A percentile compares a stretch with the other conserved stretches of the same genome.
Evolutionary conservation across 208 protist species (phyloP).

Genomic region (Borovskyia barvae): DNA sequence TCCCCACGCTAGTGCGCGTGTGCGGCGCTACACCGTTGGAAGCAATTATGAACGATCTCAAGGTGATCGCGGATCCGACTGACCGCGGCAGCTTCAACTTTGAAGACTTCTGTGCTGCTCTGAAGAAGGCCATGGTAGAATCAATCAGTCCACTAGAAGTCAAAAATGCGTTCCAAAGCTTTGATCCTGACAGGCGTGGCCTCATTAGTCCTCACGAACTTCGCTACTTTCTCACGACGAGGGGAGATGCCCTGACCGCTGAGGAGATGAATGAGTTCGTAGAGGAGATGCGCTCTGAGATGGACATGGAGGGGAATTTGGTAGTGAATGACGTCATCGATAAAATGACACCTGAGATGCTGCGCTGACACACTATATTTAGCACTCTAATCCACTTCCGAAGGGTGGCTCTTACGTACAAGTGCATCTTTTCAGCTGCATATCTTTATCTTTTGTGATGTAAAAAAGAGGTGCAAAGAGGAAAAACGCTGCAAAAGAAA

Average conservation of each 20-base stretch:
- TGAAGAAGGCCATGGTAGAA: slow-evolving; percentile 58
- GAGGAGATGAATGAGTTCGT: slow-evolving; percentile 92
- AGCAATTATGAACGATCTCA: slow-evolving; percentile 50
- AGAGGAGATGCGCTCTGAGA: slow-evolving; percentile 79
- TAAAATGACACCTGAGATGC: slow-evolving; percentile 85
- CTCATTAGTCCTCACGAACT: slow-evolving; percentile 92
- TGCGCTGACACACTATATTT: slow-evolving; percentile 35
- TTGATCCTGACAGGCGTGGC: slow-evolving; percentile 93
- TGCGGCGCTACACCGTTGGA: slow-evolving; percentile 78
- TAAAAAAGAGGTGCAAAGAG: no score
- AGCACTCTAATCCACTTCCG: background rate
- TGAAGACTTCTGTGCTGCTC: slow-evolving; percentile 68
- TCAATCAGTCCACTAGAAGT: slow-evolving; percentile 73
- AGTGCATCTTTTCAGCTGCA: background rate
- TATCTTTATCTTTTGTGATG: slow-evolving; percentile 1
- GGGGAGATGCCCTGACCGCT: slow-evolving; percentile 90
- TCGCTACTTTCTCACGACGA: slow-evolving; percentile 91
- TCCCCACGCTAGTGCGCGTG: slow-evolving; percentile 61
- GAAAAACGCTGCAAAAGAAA: no score
- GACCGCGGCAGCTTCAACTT: slow-evolving; percentile 71
- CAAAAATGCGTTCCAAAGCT: slow-evolving; percentile 90
- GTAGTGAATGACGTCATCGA: slow-evolving; percentile 69
- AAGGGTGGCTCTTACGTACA: slow-evolving; percentile 6
- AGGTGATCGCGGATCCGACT: slow-evolving; percentile 56
- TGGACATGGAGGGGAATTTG: slow-evolving; percentile 90